Base-by-base conservation (phyloP, 1,284 basidiomycete species). In the Golubevia pallescens region DNA sequence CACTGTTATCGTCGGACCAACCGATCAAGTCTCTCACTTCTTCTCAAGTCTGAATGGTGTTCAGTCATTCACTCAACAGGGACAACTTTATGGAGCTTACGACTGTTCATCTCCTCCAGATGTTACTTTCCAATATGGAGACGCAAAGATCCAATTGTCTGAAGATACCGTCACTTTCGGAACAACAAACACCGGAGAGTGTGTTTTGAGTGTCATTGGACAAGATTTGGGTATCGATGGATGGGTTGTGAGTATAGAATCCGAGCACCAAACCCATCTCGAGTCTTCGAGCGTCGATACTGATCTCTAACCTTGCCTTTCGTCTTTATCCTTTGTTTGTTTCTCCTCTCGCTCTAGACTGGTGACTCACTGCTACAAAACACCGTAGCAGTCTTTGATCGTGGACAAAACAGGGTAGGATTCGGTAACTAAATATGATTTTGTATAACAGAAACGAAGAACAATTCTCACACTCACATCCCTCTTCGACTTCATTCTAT, bases 1-100 rank as follows among this genome's bases (percentile, higher is more conserved):
- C 32, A 80, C 82, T 48, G 61, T 84, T 65, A 77, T 83, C 42
- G 70, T 77, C 20, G 82, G 74, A 2, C 78, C 81, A 24, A 75
- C 69, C 16, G 58, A 53, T 54, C 67, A 77, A 66, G 81, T 77
- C 19, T 62, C 70, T 63, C 13, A 54, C 19, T 65, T 84, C 54
- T 78, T 79, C 63, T 60, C 51, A 53, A 48, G 42, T 53, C 67
- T 85, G 38, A n/a, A n/a, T 10, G 74, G 75, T 57, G 59, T 80
- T 60, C 59, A 65, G 8, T 65, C 73, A 20, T 71, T 74, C 62
- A 67, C 52, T 20, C 65, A 76, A 66, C 61, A 67, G 57, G 75
- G 73, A 38, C 57, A 60, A 19, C 61, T 63, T 32, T 77, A 80
- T 68, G 78, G 69, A 20, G 63, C 68, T 60, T 81, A 70, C 74